Evolutionary conservation across 352 stramenopile species (phyloP).

Genomic region (Globisporangium alternatum): DNA sequence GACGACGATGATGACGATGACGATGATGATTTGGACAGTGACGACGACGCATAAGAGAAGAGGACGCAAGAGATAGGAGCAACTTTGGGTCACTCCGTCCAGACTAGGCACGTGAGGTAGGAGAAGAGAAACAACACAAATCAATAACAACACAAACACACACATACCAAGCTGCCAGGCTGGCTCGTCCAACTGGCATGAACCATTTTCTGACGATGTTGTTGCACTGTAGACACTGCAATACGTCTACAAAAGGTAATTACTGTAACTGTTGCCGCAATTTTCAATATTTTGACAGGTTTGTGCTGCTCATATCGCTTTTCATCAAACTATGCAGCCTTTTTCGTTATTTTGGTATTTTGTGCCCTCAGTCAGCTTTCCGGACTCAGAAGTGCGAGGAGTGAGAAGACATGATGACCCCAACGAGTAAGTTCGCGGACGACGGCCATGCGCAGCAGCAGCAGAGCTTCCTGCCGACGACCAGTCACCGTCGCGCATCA

Average conservation of each 20-base stretch:
- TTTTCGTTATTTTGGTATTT: not conserved
- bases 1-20: conserved; percentile 18
- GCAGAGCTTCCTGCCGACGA: conserved; percentile 24
- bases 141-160: not conserved
- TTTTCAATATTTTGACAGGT: no score
- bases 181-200: no score
- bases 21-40: conserved; percentile 15
- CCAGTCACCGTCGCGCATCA: not conserved
- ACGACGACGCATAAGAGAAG: conserved; percentile 11
- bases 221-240: no score
- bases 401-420: conserved; percentile 9
- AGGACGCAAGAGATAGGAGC: not conserved
- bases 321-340: no score
- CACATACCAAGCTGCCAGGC: not conserved
- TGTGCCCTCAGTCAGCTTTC: not conserved
- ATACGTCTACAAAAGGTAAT: no score
- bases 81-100: not conserved
- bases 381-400: not conserved
- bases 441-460: conserved; percentile 2
- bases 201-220: no score
- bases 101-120: not conserved
- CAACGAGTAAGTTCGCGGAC: not conserved
- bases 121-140: not conserved
- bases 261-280: no score
- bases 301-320: no score